These are phyloP conservation scores for Diacronema lutheri DNA, from an alignment of 78 protist species.

Conservation along the genomic window DNA sequence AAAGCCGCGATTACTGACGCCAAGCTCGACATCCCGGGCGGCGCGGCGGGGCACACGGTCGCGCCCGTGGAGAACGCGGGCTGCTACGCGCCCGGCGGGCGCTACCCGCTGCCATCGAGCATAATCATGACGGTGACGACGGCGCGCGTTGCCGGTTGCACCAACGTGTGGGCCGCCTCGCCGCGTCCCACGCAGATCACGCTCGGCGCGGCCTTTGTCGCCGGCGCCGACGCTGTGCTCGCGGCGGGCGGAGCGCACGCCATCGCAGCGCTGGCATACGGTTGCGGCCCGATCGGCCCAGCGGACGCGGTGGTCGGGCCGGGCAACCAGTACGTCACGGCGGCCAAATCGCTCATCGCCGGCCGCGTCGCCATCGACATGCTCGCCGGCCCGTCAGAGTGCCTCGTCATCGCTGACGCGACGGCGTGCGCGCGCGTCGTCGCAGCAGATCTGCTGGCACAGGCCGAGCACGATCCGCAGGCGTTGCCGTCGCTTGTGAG, in stretches of 20 bases:
- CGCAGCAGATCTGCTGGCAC: constrained; percentile 72
- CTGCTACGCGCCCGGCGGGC: constrained; percentile 69
- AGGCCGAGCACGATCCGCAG: constrained; percentile 74
- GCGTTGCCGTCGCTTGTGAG: constrained; percentile 32
- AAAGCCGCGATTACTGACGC: background rate
- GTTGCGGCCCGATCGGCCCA: constrained; percentile 55
- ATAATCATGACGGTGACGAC: constrained; percentile 61
- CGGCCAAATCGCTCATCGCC: constrained; percentile 74
- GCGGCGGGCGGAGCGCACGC: constrained; percentile 82
- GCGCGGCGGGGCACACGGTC: constrained; percentile 53
- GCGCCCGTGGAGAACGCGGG: constrained; percentile 54
- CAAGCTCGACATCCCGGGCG: constrained; percentile 45
- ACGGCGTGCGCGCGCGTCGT: constrained; percentile 53
- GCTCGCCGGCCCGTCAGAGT: constrained; percentile 77
- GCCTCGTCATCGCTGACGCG: constrained; percentile 64
- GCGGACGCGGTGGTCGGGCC: constrained; percentile 54
- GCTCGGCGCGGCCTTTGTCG: constrained; percentile 42
- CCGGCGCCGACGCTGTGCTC: background rate
- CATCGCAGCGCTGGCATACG: constrained; percentile 77
- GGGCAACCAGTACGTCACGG: constrained; percentile 76
- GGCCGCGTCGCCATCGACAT: constrained; percentile 72
- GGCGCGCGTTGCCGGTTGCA: constrained; percentile 50
- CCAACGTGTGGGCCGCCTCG: constrained; percentile 53
- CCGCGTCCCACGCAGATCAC: constrained; percentile 45
- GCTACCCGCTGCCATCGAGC: constrained; percentile 65